A percentile compares a stretch with the other conserved stretches of the same genome.
Conservation (phyloP, 2,329 filamentous ascomycete species). For the Colletotrichum sublineola region DNA sequence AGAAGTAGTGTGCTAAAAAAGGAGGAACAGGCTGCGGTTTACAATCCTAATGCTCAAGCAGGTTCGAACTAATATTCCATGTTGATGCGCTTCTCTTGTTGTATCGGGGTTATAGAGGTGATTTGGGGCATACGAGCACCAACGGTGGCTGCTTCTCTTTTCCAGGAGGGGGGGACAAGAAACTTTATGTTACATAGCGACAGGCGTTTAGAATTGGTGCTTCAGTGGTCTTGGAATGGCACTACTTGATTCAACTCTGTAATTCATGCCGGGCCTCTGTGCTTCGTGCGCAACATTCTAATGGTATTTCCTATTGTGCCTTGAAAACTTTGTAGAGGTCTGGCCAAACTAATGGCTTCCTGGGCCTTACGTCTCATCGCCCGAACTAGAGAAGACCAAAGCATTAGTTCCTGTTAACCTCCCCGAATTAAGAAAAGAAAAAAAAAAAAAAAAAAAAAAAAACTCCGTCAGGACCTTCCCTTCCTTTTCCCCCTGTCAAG, state of each 20-base stretch:
- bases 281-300: background rate
- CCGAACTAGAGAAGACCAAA: background rate
- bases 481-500: background rate
- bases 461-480: background rate
- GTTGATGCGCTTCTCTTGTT: constrained; percentile 30
- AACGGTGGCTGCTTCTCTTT: background rate
- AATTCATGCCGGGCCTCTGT: no score
- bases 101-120: constrained; percentile 9
- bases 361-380: background rate
- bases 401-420: background rate
- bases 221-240: constrained; percentile 4
- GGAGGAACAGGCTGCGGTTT: constrained; percentile 40
- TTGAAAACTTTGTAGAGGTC: background rate
- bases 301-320: constrained; percentile 9
- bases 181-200: constrained; percentile 36
- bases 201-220: constrained; percentile 36
- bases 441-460: background rate
- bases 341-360: background rate
- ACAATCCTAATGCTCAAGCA: constrained; percentile 39
- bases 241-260: constrained; percentile 9
- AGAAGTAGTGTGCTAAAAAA: constrained; percentile 45
- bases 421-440: background rate
- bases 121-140: constrained; percentile 13
- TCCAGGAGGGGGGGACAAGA: background rate
- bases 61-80: constrained; percentile 34